These are phyloP conservation scores for Colletotrichum echinochloae DNA, from an alignment of 2,329 filamentous ascomycete genomes.

Conservation along the genomic window DNA sequence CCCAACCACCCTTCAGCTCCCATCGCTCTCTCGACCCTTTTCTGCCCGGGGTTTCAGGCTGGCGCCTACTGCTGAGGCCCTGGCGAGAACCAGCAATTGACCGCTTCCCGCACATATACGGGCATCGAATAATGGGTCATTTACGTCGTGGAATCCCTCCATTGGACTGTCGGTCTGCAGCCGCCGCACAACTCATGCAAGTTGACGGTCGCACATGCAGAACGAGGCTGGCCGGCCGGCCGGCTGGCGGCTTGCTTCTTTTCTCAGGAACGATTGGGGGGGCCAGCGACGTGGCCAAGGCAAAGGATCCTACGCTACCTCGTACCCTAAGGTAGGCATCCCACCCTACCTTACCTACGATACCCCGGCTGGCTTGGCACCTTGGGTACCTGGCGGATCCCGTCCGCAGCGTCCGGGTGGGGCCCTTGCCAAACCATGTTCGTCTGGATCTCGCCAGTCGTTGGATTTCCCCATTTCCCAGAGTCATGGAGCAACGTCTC, in stretches of 20 bases:
- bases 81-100: conserved; percentile 22
- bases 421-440: conserved; percentile 15
- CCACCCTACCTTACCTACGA: background rate
- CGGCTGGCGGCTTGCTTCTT: conserved; percentile 29
- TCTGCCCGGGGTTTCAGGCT: conserved; percentile 17
- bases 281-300: conserved; percentile 43
- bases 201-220: conserved; percentile 37
- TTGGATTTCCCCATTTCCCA: conserved; percentile 25
- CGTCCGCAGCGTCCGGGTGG: conserved; percentile 30
- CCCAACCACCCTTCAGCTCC: conserved; percentile 39
- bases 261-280: conserved; percentile 5
- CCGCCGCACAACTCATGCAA: conserved; percentile 36
- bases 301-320: conserved; percentile 19
- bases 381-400: conserved; percentile 28
- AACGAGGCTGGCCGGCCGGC: conserved; percentile 27
- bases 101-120: conserved; percentile 9
- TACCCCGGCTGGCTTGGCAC: too few species aligned
- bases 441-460: conserved; percentile 16
- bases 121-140: conserved; percentile 29
- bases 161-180: conserved; percentile 43
- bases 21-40: conserved; percentile 16
- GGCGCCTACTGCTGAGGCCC: conserved; percentile 19
- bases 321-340: too few species aligned
- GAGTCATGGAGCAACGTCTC: conserved; percentile 21
- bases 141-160: conserved; percentile 49